Evolutionary conservation across 1,284 basidiomycete species (phyloP).

Genomic region (Cutaneotrichosporon dermatis): DNA sequence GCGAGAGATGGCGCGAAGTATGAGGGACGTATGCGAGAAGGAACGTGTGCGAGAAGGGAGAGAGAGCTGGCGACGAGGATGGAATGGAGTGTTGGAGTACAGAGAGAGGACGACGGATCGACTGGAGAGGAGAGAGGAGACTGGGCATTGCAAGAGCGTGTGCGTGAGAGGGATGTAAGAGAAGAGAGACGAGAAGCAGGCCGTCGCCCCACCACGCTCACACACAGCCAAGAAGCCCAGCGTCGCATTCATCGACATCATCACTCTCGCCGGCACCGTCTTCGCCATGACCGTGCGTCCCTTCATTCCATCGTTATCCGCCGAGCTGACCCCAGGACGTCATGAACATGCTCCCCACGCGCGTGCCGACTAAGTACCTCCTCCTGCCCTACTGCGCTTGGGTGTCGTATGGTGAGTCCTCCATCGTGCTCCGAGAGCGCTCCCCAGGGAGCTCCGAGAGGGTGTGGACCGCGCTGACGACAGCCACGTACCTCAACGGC

Average conservation of each 20-base stretch:
- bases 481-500: constrained; percentile 62
- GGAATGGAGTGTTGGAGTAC: too few relatives aligned
- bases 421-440: too few relatives aligned
- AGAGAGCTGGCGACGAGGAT: too few relatives aligned
- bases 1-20: too few relatives aligned
- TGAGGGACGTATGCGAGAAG: background rate
- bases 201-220: background rate
- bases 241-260: constrained; percentile 8
- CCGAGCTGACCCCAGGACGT: constrained; percentile 37
- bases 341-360: constrained; percentile 52
- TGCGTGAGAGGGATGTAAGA: too few relatives aligned
- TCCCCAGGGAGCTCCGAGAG: too few relatives aligned
- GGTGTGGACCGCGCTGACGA: too few relatives aligned
- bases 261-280: constrained; percentile 54
- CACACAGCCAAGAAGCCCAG: constrained; percentile 7
- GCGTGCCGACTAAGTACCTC: constrained; percentile 56
- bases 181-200: background rate
- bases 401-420: constrained; percentile 36
- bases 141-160: too few relatives aligned
- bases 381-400: constrained; percentile 59
- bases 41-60: background rate
- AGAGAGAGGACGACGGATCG: too few relatives aligned
- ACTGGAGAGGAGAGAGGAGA: too few relatives aligned
- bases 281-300: constrained; percentile 58
- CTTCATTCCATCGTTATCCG: too few relatives aligned